phyloP scores from a whole-genome alignment of 345 rosid species.

The Melaleuca quinquenervia region DNA sequence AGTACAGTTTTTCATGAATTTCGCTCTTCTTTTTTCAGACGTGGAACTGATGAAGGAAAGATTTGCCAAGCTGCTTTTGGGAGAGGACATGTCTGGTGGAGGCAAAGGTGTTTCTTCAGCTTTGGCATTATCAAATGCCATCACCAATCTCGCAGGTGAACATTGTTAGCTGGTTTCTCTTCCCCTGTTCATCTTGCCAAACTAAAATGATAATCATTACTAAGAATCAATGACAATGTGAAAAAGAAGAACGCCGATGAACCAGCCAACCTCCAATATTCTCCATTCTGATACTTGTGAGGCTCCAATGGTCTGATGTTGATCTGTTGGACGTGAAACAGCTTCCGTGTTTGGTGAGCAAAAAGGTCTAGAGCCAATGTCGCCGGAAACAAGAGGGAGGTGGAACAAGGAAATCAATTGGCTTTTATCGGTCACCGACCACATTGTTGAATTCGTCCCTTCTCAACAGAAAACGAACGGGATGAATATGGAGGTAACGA shows the following conservation, averaged over 20 bases:
- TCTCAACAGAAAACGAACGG: slow-evolving; percentile 37
- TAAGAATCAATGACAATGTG: not conserved
- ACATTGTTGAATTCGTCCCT: slow-evolving; percentile 61
- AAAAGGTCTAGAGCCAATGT: slow-evolving; percentile 47
- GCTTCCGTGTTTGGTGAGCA: slow-evolving; percentile 25
- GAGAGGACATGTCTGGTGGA: slow-evolving; percentile 72
- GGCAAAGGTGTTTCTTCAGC: slow-evolving; percentile 76
- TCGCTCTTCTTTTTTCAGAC: slow-evolving; percentile 13
- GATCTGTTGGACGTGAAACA: not conserved
- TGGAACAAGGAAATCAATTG: slow-evolving; percentile 63
- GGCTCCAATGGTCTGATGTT: not conserved
- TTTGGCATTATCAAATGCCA: slow-evolving; percentile 49
- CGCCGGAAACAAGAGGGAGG: slow-evolving; percentile 36
- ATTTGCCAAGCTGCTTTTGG: slow-evolving; percentile 51
- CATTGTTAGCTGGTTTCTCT: not conserved
- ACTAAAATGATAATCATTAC: not conserved
- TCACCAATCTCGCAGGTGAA: slow-evolving; percentile 21
- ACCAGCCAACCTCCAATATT: not conserved
- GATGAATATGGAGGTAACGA: slow-evolving; percentile 30
- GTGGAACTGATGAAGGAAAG: slow-evolving; percentile 64
- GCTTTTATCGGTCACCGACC: slow-evolving; percentile 60
- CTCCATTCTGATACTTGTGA: not conserved
- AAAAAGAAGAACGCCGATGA: not conserved
- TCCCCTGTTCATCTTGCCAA: not conserved
- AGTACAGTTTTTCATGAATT: not conserved